These are phyloP conservation scores for Lepidopterella palustris DNA, from an alignment of 495 filamentous ascomycete genomes.

Conservation along the genomic window DNA sequence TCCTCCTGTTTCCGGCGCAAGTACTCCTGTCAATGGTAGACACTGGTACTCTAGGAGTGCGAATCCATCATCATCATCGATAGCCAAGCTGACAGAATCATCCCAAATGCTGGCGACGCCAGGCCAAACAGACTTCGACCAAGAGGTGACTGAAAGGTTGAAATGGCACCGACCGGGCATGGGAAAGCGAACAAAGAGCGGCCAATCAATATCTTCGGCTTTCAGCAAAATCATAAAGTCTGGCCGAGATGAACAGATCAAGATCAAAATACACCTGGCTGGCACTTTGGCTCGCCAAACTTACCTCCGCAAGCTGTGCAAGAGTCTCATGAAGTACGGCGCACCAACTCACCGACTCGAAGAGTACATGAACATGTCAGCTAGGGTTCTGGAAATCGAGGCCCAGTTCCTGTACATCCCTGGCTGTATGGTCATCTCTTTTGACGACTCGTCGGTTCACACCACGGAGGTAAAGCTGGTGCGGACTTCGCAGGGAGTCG, in stretches of 20 bases:
- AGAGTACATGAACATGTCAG: slow-evolving; percentile 86
- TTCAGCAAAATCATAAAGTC: slow-evolving; percentile 38
- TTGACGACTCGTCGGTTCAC: slow-evolving; percentile 82
- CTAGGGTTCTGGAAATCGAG: slow-evolving; percentile 81
- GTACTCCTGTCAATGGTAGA: slow-evolving; percentile 48
- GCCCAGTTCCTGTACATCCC: slow-evolving; percentile 90
- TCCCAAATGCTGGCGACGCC: slow-evolving; percentile 47
- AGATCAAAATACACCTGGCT: slow-evolving; percentile 85
- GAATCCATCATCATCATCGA: slow-evolving; percentile 47
- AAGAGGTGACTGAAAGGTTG: slow-evolving; percentile 34
- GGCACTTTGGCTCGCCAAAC: slow-evolving; percentile 72
- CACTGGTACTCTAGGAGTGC: slow-evolving; percentile 51
- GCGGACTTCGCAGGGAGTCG: slow-evolving; percentile 65
- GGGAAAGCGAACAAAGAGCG: slow-evolving; percentile 42
- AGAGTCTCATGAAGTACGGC: slow-evolving; percentile 63
- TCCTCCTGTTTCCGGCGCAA: slow-evolving; percentile 46
- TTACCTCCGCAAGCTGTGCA: slow-evolving; percentile 80
- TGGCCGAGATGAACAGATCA: slow-evolving; percentile 57
- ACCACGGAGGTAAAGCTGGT: slow-evolving; percentile 92
- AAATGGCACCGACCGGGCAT: slow-evolving; percentile 20
- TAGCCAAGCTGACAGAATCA: slow-evolving; percentile 51
- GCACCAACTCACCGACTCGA: slow-evolving; percentile 48
- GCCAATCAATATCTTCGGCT: slow-evolving; percentile 39
- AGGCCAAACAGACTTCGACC: slow-evolving; percentile 29
- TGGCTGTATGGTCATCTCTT: slow-evolving; percentile 92